A percentile compares a stretch with the other conserved stretches of the same genome.
These are phyloP conservation scores for Abelmoschus esculentus DNA, from an alignment of 345 rosid genomes.

Conservation along the genomic window DNA sequence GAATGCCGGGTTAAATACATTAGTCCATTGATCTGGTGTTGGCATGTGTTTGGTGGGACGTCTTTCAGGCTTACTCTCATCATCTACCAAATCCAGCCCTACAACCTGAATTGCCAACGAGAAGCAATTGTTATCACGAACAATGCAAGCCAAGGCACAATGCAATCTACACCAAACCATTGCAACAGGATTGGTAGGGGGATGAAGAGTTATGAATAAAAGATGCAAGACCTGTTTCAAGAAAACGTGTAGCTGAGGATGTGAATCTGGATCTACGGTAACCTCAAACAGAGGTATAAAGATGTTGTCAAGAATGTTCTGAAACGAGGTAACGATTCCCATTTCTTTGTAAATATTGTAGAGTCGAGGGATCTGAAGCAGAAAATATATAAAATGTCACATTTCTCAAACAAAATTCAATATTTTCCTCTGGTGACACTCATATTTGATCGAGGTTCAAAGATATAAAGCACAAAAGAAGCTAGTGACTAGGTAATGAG, in stretches of 20 bases:
- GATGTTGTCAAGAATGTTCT: slow-evolving; percentile 95
- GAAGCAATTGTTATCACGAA: neutral
- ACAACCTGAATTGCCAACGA: slow-evolving; percentile 58
- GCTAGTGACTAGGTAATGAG: neutral
- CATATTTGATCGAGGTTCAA: neutral
- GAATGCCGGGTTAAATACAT: slow-evolving; percentile 90
- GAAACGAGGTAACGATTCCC: slow-evolving; percentile 99
- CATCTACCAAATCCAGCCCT: slow-evolving; percentile 96
- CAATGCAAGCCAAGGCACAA: neutral
- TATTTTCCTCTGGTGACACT: neutral
- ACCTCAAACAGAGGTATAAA: slow-evolving; percentile 97
- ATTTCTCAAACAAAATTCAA: neutral
- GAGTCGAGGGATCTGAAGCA: slow-evolving; percentile 80
- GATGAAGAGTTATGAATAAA: neutral
- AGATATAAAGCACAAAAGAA: neutral
- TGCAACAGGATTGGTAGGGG: neutral
- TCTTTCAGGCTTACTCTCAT: slow-evolving; percentile 99
- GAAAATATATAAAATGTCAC: slow-evolving; percentile 5
- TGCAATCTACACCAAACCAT: neutral
- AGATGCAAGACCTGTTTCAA: slow-evolving; percentile 69
- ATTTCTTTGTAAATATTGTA: slow-evolving; percentile 96
- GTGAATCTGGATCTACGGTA: slow-evolving; percentile 96
- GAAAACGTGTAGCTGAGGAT: slow-evolving; percentile 96
- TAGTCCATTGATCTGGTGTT: slow-evolving; percentile 98
- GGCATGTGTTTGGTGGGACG: slow-evolving; percentile 99